Conservation (phyloP, 345 rosid genomes). For the Euclidium syriacum region DNA sequence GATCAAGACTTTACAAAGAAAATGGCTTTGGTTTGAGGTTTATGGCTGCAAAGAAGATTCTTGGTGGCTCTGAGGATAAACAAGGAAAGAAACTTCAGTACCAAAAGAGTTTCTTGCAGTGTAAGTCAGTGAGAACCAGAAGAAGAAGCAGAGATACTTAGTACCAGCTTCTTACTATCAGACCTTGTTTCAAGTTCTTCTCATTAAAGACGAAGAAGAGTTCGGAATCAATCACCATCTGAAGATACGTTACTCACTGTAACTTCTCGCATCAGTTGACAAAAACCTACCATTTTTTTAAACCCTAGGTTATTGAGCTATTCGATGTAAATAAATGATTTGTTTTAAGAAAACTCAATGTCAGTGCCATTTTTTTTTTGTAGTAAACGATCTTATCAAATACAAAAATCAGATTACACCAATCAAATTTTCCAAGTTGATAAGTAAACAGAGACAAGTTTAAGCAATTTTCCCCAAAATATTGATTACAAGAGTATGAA, state of each 20-base stretch:
- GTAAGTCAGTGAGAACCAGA: constrained; percentile 41
- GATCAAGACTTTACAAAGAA: background rate
- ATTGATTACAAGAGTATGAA: too few relatives aligned
- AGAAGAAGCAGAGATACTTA: constrained; percentile 33
- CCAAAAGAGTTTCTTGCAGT: constrained; percentile 39
- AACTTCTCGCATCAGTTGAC: constrained; percentile 32
- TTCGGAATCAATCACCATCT: constrained; percentile 38
- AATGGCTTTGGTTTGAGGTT: constrained; percentile 11
- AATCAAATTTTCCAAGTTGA: too few relatives aligned
- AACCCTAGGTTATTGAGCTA: too few relatives aligned
- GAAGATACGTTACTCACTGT: constrained; percentile 37
- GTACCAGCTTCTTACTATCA: constrained; percentile 37
- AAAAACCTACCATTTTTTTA: too few relatives aligned
- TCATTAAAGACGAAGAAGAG: constrained; percentile 43
- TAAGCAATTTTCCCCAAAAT: too few relatives aligned
- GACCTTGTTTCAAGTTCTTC: constrained; percentile 38
- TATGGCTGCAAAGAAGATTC: constrained; percentile 1
- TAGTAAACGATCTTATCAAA: too few relatives aligned
- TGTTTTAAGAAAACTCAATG: too few relatives aligned
- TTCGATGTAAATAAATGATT: too few relatives aligned
- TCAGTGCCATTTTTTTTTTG: too few relatives aligned
- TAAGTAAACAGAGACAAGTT: too few relatives aligned
- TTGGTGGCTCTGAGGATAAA: constrained; percentile 21
- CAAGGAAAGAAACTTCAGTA: background rate
- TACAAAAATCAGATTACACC: too few relatives aligned